Percentiles rank a stretch among this genome's conserved stretches.
phyloP scores from a whole-genome alignment of 345 rosid genomes.

The Iberis pinnata region DNA sequence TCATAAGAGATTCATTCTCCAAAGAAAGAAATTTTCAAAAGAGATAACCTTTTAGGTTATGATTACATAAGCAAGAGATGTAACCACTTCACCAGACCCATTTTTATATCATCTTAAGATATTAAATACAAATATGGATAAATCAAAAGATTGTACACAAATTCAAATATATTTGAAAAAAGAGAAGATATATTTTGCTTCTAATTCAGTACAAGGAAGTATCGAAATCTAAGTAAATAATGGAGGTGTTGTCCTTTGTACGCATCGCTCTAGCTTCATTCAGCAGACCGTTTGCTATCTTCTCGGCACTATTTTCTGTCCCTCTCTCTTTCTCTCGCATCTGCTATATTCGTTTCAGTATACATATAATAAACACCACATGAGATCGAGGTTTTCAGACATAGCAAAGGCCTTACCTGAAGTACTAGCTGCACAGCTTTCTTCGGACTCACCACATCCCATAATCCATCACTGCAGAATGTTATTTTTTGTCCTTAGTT shows the following conservation, averaged over 20 bases:
- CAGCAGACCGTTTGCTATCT: conserved; percentile 65
- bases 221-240: conserved; percentile 76
- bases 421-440: conserved; percentile 67
- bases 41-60: no score
- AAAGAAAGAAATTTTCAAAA: no score
- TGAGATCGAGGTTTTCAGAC: conserved; percentile 7
- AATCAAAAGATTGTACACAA: no score
- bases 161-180: no score
- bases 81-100: no score
- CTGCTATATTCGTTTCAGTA: conserved; percentile 32
- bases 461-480: conserved; percentile 74
- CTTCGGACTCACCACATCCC: conserved; percentile 78
- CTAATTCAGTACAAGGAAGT: conserved; percentile 42
- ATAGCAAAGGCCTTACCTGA: conserved; percentile 42
- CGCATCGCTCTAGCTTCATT: conserved; percentile 80
- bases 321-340: conserved; percentile 39
- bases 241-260: conserved; percentile 91
- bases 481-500: neutral
- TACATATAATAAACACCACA: neutral
- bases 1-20: no score
- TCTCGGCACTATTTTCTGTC: conserved; percentile 44
- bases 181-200: no score
- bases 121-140: no score
- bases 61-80: no score
- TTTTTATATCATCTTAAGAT: no score